phyloP scores from a whole-genome alignment of 352 stramenopile species.

The Phytopythium montanum region DNA sequence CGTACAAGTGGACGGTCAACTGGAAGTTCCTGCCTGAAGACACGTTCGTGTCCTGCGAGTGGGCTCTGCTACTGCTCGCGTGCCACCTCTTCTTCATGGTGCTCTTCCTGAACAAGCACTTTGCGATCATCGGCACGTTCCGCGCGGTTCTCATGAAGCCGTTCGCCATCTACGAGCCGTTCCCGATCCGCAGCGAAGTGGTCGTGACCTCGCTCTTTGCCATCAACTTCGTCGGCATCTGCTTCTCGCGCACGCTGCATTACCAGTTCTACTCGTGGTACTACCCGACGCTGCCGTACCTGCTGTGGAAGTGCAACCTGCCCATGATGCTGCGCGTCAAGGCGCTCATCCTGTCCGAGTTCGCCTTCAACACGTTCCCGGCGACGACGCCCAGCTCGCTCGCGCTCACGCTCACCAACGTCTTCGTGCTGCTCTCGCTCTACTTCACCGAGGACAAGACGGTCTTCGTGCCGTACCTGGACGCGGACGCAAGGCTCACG shows the following conservation, averaged over 20 bases:
- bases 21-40: constrained; percentile 91
- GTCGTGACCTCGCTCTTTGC: constrained; percentile 85
- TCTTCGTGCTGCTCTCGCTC: constrained; percentile 78
- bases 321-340: constrained; percentile 83
- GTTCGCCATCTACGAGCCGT: constrained; percentile 68
- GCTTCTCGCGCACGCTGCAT: constrained; percentile 96
- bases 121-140: constrained; percentile 73
- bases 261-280: constrained; percentile 99
- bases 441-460: constrained; percentile 64
- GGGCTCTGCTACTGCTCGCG: constrained; percentile 53
- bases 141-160: constrained; percentile 67
- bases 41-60: constrained; percentile 64
- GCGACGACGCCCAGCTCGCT: constrained; percentile 89
- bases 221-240: constrained; percentile 97
- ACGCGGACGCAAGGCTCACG: constrained; percentile 65
- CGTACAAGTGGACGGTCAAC: constrained; percentile 99
- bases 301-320: constrained; percentile 91
- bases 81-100: constrained; percentile 70
- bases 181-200: constrained; percentile 80
- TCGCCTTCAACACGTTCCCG: constrained; percentile 96
- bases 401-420: constrained; percentile 91
- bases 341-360: constrained; percentile 78
- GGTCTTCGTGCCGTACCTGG: constrained; percentile 71
- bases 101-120: constrained; percentile 81
- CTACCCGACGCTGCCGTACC: constrained; percentile 93